Base-by-base conservation (phyloP, 164 flowering plant genomes). In the Pachysandra terminalis region DNA sequence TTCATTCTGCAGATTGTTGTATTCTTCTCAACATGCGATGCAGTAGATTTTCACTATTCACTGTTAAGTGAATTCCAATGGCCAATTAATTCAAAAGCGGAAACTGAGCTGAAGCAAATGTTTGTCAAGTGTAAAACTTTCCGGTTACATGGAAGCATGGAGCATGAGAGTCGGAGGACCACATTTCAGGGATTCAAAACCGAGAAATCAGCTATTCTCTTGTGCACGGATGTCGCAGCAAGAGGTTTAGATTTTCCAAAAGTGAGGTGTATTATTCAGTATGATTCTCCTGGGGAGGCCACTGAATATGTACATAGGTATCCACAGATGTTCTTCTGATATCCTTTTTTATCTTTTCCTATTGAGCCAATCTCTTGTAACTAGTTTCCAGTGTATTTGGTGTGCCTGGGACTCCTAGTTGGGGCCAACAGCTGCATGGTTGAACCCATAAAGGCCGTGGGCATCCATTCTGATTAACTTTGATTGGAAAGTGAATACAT, bases 281-380 rank as follows among this genome's bases (percentile, higher is more conserved):
- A 95, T 75, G 99, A 95, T 78, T 87, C 97, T 56, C 95, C 99
- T 5, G 99, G 97, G 65, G 99, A 95, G 71, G 93, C 97, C 53
- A 90, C 87, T 61, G 98, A 92, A 82, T 92, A 92, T 69, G 98
- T 95, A 68, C 99, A 95, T 67, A 89, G 99, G 99, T 94, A 75
- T 59, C 52, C 51, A 10, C 51, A 21, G 21, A 23, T 21, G 23
- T 12, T 56, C 4, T 24, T n/a, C n/a, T n/a, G n/a, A 19, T 19
- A 40, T 22, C 19, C 51, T 19, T 56, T 28, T 52, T 49, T 59
- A 9, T 32, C 32, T 5, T 45, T 23, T 52, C 58, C 14, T 21
- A 10, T 5, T 10, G 51, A 3, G 14, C 10, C 16, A 1, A 45
- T 45, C 15, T 45, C 17, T 45, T 12, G 51, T 1, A 45, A 45